Evolutionary conservation across 129 eudicot genomes (phyloP), one percentile per base, ranked within the genome.

Genomic region (Lactuca saligna): DNA sequence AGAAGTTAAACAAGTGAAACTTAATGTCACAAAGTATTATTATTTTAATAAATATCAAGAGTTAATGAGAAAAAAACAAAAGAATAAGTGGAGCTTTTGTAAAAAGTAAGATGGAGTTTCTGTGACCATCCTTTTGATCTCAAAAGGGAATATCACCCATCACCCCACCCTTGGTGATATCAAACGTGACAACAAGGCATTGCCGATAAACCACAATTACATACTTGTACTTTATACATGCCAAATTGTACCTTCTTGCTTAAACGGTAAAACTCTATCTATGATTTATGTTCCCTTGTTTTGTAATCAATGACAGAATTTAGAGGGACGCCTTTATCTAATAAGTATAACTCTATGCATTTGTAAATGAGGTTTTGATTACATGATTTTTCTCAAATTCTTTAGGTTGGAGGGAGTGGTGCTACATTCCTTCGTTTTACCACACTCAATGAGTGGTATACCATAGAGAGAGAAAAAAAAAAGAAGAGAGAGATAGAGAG

Each of bases 141-240:
- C 9, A 62, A 61, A 76, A 54, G 69, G 51, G 75, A 62, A 69
- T 69, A n/a, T 56, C 20, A 57, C 59, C 65, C 64, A 74, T 74
- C 63, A 72, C 56, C 75, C 80, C 75, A 76, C 80, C 75, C 61
- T 69, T 62, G 76, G 60, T 62, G 81, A 69, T 76, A 33, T 50
- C 69, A 61, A 76, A 54, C 54, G 71, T 76, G 65, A 76, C 81
- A 76, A 54, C 80, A 76, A 62, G 65, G 66, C 79, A 65, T 10
- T 46, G 10, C 37, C 51, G 12, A 74, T 56, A 32, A 67, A 17
- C 54, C 38, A 48, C 6, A 15, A 5, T 16, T 9, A 10, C 20
- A 48, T 31, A 49, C 3, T 59, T 75, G 69, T 50, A 68, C 48
- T 46, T 68, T 50, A 68, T 75, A 60, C 55, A 34, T 57, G 12